Evolutionary conservation across 345 rosid genomes (phyloP).

Genomic region (Pugionium dolabratum): DNA sequence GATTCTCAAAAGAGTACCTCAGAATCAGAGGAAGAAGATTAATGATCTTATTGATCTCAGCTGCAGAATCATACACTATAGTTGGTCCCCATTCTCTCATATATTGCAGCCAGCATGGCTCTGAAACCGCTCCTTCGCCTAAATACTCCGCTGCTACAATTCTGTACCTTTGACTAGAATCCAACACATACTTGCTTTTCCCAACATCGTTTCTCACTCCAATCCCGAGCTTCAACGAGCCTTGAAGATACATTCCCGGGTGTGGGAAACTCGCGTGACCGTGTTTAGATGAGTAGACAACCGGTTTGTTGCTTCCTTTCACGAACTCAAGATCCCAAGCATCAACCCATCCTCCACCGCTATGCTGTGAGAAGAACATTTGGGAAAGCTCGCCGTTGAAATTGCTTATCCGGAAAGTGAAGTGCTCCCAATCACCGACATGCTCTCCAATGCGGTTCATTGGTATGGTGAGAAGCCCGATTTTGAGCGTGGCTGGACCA

Average conservation of each 20-base stretch:
- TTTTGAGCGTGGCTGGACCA: conserved; percentile 83
- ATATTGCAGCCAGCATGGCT: conserved; percentile 81
- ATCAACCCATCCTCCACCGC: conserved; percentile 86
- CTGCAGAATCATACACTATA: conserved; percentile 68
- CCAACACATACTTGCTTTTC: conserved; percentile 55
- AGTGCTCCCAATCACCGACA: conserved; percentile 92
- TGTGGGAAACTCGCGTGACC: conserved; percentile 94
- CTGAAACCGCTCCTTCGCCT: conserved; percentile 55
- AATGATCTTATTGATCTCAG: conserved; percentile 72
- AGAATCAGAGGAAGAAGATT: conserved; percentile 63
- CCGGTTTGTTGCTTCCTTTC: conserved; percentile 51
- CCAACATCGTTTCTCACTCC: conserved; percentile 75
- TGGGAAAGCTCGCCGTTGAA: conserved; percentile 71
- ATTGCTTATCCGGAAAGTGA: conserved; percentile 74
- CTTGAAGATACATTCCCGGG: conserved; percentile 78
- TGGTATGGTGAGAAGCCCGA: conserved; percentile 59
- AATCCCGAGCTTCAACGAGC: conserved; percentile 73
- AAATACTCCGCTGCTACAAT: conserved; percentile 76
- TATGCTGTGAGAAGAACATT: conserved; percentile 78
- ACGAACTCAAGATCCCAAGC: conserved; percentile 68
- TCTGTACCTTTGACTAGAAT: conserved; percentile 64
- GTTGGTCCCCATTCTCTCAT: conserved; percentile 99
- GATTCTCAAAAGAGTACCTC: conserved; percentile 73
- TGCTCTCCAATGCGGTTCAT: conserved; percentile 81
- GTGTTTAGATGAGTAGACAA: conserved; percentile 74